Evolutionary conservation across 345 rosid genomes (phyloP), one percentile per base, ranked within the genome.

Genomic region (Cardamine occulta): DNA sequence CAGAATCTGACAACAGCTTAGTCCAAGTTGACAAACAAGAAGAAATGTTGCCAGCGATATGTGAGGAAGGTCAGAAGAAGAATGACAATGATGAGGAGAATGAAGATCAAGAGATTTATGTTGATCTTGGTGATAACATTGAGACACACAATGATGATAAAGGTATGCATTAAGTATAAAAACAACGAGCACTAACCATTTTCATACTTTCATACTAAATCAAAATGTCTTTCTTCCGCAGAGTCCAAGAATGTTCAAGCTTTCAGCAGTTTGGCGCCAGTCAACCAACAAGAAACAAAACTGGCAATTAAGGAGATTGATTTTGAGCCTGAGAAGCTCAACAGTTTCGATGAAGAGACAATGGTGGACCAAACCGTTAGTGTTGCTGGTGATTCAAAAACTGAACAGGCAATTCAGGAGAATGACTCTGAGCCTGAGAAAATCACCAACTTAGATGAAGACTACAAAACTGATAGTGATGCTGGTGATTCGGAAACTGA

Each of bases 401-500:
- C 12, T 45, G 68, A 40, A 21, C 26, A 59, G 2, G 24, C n/a
- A 49, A 28, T 59, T 52, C 61, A 48, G 9, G 56, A 68, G 28
- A 34, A 10, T 3, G 42, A 56, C 26, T 47, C 29, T 3, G 59
- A 45, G 15, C 2, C 59, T 26, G 79, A 57, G 32, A 58, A 56
- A 24, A 55, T 34, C 51, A 66, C 13, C 66, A 66, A 5, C 1
- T 26, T 58, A 1, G 63, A 14, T 63, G 44, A 57, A 64, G 48
- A 58, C 5, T 14, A 67, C 24, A 42, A 37, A 75, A 34, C 67
- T 2, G 26, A 35, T 10, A 58, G 42, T 34, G 63, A 17, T 32
- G 63, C 63, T 66, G 32, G 52, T 48, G 67, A 35, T 37, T 58
- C 73, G 17, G 73, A 74, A 59, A 48, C 55, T 39, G 62, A 75